phyloP scores from a whole-genome alignment of 2,329 filamentous ascomycete species.

The Colletotrichum tofieldiae region DNA sequence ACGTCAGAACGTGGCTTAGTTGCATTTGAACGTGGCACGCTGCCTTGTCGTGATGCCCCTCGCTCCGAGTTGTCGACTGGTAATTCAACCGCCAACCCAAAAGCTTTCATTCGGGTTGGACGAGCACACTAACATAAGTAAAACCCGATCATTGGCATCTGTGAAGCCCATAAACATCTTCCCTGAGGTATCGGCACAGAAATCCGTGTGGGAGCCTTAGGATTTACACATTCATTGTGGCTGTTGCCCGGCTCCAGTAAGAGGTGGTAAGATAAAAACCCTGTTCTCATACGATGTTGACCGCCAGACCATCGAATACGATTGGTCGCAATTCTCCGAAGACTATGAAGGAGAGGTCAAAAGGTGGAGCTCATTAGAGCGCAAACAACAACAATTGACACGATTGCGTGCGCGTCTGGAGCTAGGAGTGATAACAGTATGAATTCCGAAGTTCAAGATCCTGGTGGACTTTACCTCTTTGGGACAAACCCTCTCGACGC shows the following conservation, averaged over 20 bases:
- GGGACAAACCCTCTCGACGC: slow-evolving; percentile 25
- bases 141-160: not conserved
- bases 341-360: not conserved
- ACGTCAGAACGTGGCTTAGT: slow-evolving; percentile 20
- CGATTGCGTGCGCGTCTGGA: not conserved
- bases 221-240: not conserved
- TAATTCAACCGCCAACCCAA: not conserved
- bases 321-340: no score
- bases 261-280: not conserved
- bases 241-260: not conserved
- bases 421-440: not conserved
- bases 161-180: not conserved
- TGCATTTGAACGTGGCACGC: not conserved
- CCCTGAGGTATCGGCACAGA: not conserved
- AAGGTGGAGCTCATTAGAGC: not conserved
- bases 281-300: not conserved
- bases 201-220: no score
- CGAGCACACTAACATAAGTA: no score
- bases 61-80: not conserved
- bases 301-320: no score
- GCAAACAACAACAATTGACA: not conserved
- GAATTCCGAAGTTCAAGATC: not conserved
- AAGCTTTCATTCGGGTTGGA: not conserved
- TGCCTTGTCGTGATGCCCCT: not conserved
- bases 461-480: not conserved